Evolutionary conservation across 805 yeast genomes (phyloP), one percentile per base, ranked within the genome.

Genomic region (Candida hungchunana): DNA sequence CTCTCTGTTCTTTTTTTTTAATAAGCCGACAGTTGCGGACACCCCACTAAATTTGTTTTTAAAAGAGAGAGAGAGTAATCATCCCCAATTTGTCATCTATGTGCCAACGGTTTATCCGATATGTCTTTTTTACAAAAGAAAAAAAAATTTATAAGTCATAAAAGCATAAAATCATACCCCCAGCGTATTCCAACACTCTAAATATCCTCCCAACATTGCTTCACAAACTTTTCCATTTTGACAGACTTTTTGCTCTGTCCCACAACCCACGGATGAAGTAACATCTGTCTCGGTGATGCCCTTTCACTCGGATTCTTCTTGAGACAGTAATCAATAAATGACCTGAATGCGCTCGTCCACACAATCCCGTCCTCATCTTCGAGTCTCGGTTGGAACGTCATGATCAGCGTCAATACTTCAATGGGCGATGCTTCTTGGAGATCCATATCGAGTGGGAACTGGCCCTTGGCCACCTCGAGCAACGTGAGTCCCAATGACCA

Each of bases 401-500:
- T 73, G 29, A 90, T 89, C 53, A 84, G 69, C 40, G 86, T 73
- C 28, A 93, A 63, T 10, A 93, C 69, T 60, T 90, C 98, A 31
- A 90, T 87, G 1, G 97, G 97, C 4, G 82, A 79, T n/a, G 74
- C 63, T n/a, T 61, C 63, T 11, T 45, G 47, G 19, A 48, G 32
- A 24, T 51, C 56, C 22, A 51, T 39, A 18, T 53, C 56, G 56
- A 83, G 82, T 7, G 98, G 98, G 57, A 90, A 90, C 46, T 73
- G 67, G n/a, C 95, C 95, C 53, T 77, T 79, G 4, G 97, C 96
- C 18, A 90, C 96, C 56, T 93, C 98, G 53, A 93, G 64, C 31
- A 93, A 63, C 2, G 97, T 89, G 39, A 93, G 67, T 0, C 98
- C 98, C 21, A 93, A 63, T 1, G 97, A 88, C 98, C 98, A 93